phyloP scores from a whole-genome alignment of 768 basidiomycete genomes.

The Panellus pusillus region DNA sequence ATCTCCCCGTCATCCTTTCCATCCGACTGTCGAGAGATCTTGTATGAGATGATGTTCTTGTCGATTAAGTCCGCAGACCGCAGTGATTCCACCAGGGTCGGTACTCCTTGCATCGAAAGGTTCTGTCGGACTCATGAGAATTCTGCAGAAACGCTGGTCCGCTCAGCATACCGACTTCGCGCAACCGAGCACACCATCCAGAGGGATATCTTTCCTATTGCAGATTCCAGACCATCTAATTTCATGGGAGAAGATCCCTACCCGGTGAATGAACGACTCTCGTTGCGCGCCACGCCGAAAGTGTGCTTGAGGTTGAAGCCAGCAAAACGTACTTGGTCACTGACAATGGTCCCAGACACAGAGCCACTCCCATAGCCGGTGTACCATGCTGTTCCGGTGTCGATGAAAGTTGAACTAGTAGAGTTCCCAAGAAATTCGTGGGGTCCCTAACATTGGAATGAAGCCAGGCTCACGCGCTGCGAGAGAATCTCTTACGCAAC shows the following conservation, averaged over 20 bases:
- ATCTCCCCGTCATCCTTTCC: conserved; percentile 57
- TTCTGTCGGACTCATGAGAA: conserved; percentile 26
- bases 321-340: conserved; percentile 58
- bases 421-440: conserved; percentile 61
- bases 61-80: conserved; percentile 46
- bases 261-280: conserved; percentile 54
- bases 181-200: conserved; percentile 62
- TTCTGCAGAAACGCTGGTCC: not conserved
- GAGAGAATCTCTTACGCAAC: conserved; percentile 19
- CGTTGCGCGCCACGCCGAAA: conserved; percentile 62
- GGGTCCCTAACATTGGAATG: conserved; percentile 38
- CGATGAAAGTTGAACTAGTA: conserved; percentile 59
- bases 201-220: conserved; percentile 31
- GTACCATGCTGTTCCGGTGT: conserved; percentile 46
- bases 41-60: conserved; percentile 63
- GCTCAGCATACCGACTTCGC: conserved; percentile 24
- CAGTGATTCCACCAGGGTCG: conserved; percentile 60
- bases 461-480: not conserved
- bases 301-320: conserved; percentile 54
- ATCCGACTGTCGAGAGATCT: conserved; percentile 62
- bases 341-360: conserved; percentile 56
- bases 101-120: conserved; percentile 53
- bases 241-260: conserved; percentile 22
- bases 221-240: not conserved
- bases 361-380: conserved; percentile 60